Percentiles rank a stretch among this genome's conserved stretches.
phyloP scores from a whole-genome alignment of 2,329 filamentous ascomycete genomes.

The Penicillium brasilianum region DNA sequence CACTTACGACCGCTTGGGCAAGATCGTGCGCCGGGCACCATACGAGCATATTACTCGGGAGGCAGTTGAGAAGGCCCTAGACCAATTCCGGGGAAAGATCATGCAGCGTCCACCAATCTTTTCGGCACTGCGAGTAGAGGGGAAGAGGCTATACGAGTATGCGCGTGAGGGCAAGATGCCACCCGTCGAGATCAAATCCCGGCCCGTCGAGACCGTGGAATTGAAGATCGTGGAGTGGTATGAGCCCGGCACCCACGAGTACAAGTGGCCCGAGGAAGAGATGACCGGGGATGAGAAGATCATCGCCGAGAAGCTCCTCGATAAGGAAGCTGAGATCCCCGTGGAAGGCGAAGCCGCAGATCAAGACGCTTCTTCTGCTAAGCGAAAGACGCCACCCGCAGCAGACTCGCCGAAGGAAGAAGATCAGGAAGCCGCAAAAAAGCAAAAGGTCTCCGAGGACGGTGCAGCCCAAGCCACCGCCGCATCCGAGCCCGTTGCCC shows the following conservation, averaged over 20 bases:
- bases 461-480: constrained; percentile 25
- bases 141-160: constrained; percentile 95
- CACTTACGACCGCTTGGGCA: constrained; percentile 85
- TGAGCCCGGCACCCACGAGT: constrained; percentile 79
- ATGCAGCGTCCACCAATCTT: constrained; percentile 92
- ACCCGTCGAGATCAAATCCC: constrained; percentile 79
- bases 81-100: constrained; percentile 77
- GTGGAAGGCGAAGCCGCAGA: constrained; percentile 38
- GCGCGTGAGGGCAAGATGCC: constrained; percentile 86
- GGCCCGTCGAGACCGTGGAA: constrained; percentile 77
- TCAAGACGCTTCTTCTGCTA: constrained; percentile 28
- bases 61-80: constrained; percentile 76
- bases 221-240: constrained; percentile 82
- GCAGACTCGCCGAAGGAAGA: constrained; percentile 29
- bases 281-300: constrained; percentile 75
- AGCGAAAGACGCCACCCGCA: constrained; percentile 44
- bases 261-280: constrained; percentile 79
- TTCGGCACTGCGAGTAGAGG: constrained; percentile 89
- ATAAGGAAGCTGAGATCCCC: constrained; percentile 40
- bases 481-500: constrained; percentile 4
- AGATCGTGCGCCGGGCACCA: constrained; percentile 73
- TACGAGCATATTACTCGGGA: constrained; percentile 83
- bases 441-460: constrained; percentile 40
- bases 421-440: constrained; percentile 34
- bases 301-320: constrained; percentile 69